Percentiles rank a stretch among this genome's conserved stretches.
Conservation (phyloP, 495 filamentous ascomycete genomes). For the Xylaria acuta region DNA sequence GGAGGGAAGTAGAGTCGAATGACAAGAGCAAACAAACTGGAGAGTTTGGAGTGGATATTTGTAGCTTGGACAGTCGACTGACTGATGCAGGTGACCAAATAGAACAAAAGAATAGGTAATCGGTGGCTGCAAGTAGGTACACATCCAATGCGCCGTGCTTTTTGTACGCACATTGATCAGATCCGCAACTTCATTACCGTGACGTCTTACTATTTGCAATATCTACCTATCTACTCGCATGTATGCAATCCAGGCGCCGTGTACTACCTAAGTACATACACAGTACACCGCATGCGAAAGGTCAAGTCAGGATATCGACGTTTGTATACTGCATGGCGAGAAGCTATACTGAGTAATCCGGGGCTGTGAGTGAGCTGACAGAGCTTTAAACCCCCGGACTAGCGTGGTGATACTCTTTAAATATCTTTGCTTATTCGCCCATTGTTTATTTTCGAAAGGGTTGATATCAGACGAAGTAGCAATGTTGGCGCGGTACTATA, state of each 20-base stretch:
- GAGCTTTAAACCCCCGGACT: background rate
- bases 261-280: background rate
- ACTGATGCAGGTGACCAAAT: conserved; percentile 21
- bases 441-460: background rate
- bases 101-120: conserved; percentile 25
- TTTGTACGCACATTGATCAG: background rate
- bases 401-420: background rate
- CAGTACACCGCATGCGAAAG: background rate
- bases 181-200: background rate
- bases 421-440: background rate
- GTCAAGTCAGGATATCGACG: background rate
- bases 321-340: background rate
- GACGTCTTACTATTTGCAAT: background rate
- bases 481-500: background rate
- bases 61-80: conserved; percentile 18
- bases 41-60: conserved; percentile 20
- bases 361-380: conserved; percentile 13
- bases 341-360: background rate
- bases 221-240: background rate
- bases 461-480: background rate
- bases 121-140: conserved; percentile 13
- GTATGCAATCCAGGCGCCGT: background rate
- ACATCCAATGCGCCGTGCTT: background rate
- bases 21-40: background rate
- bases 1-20: background rate